phyloP scores from a whole-genome alignment of 306 rosid species.

The Corylus americana region DNA sequence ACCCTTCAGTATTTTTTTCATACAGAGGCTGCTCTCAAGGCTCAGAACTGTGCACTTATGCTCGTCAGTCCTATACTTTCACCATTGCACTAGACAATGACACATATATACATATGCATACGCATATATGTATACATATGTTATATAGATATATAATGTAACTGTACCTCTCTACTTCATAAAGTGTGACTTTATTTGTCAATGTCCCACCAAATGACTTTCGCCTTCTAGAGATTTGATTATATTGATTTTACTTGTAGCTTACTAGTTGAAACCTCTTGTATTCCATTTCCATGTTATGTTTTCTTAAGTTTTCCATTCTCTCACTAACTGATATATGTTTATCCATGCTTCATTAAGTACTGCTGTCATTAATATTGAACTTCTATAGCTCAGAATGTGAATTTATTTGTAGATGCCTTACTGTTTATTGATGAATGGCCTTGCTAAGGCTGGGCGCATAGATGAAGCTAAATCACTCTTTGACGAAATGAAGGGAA shows the following conservation, averaged over 20 bases:
- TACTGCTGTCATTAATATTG: neutral
- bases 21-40: neutral
- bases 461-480: slow-evolving; percentile 68
- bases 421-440: slow-evolving; percentile 81
- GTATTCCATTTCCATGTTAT: neutral
- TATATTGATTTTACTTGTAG: neutral
- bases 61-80: neutral
- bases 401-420: slow-evolving; percentile 64
- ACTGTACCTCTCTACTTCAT: neutral
- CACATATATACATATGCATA: neutral
- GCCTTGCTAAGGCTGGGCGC: slow-evolving; percentile 73
- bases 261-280: neutral
- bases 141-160: neutral
- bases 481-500: slow-evolving; percentile 67
- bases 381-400: slow-evolving; percentile 5
- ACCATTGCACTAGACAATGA: neutral
- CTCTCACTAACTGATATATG: neutral
- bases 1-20: neutral
- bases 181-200: slow-evolving; percentile 24
- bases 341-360: neutral
- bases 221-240: neutral
- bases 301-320: neutral
- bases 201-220: slow-evolving; percentile 42
- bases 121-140: neutral
- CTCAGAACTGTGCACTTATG: neutral